Conservation (phyloP, 1,139 yeast species). For the Suhomyces wounanorum region DNA sequence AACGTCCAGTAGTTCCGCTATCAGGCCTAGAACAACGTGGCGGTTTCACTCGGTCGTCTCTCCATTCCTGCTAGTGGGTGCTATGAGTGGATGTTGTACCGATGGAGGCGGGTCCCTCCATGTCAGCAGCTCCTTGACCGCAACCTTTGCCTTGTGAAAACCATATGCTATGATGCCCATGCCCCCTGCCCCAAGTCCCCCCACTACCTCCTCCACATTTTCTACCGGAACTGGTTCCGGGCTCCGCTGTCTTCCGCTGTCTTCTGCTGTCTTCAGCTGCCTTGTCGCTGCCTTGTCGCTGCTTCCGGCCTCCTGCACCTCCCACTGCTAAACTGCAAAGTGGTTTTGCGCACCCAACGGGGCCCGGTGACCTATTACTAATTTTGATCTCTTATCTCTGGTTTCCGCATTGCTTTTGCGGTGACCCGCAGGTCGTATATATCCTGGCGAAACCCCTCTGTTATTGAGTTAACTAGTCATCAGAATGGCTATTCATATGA, state of each 20-base stretch:
- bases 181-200: background rate
- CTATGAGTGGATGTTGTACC: too few relatives aligned
- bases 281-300: too few relatives aligned
- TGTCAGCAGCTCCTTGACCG: too few relatives aligned
- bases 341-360: background rate
- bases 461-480: background rate
- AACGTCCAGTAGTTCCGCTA: background rate
- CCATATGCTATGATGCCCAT: too few relatives aligned
- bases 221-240: background rate
- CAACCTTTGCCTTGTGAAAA: too few relatives aligned
- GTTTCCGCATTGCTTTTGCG: constrained; percentile 3
- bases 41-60: background rate
- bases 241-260: too few relatives aligned
- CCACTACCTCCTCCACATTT: background rate
- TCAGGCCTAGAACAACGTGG: background rate
- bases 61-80: too few relatives aligned
- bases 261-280: too few relatives aligned
- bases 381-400: constrained; percentile 5
- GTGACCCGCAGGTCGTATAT: background rate
- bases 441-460: background rate
- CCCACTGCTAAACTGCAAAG: background rate
- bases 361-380: background rate
- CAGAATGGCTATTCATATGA: constrained; percentile 7
- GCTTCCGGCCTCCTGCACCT: background rate
- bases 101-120: too few relatives aligned